These are phyloP conservation scores for Cenchrus purpureus DNA, from an alignment of 176 grass and related monocot species.

Conservation along the genomic window DNA sequence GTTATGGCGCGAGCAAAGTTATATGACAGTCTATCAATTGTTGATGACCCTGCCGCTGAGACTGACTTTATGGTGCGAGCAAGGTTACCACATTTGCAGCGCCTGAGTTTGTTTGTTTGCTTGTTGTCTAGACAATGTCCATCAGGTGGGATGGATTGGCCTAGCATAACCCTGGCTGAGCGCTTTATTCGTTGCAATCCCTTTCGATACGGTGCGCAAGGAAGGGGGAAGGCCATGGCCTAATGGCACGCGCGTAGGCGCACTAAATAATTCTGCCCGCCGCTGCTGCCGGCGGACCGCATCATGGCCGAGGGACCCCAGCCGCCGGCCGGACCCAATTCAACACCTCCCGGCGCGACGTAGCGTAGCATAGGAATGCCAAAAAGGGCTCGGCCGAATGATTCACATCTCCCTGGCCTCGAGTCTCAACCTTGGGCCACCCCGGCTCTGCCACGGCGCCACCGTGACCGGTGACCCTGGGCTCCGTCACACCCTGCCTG, in stretches of 20 bases:
- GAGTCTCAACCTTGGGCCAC: too few species aligned
- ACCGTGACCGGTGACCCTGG: too few species aligned
- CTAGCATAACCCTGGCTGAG: not conserved
- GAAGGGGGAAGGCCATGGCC: not conserved
- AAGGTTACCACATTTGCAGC: not conserved
- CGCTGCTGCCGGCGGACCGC: constrained; percentile 23
- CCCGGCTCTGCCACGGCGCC: too few species aligned
- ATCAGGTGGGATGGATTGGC: too few species aligned
- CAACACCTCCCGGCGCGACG: too few species aligned
- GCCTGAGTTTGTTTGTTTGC: too few species aligned
- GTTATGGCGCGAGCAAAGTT: too few species aligned
- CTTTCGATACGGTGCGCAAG: not conserved
- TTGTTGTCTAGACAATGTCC: not conserved
- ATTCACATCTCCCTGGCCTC: not conserved
- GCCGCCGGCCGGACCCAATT: not conserved
- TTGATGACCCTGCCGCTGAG: too few species aligned
- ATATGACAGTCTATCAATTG: too few species aligned
- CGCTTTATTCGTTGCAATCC: too few species aligned
- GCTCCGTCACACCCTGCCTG: too few species aligned
- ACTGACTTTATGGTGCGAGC: not conserved
- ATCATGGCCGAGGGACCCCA: constrained; percentile 28
- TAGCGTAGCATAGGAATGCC: constrained; percentile 10
- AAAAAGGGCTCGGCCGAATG: constrained; percentile 14
- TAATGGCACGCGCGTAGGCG: constrained; percentile 25
- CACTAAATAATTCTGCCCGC: constrained; percentile 40